phyloP scores from a whole-genome alignment of 306 rosid species.

The Heteromeles arbutifolia region DNA sequence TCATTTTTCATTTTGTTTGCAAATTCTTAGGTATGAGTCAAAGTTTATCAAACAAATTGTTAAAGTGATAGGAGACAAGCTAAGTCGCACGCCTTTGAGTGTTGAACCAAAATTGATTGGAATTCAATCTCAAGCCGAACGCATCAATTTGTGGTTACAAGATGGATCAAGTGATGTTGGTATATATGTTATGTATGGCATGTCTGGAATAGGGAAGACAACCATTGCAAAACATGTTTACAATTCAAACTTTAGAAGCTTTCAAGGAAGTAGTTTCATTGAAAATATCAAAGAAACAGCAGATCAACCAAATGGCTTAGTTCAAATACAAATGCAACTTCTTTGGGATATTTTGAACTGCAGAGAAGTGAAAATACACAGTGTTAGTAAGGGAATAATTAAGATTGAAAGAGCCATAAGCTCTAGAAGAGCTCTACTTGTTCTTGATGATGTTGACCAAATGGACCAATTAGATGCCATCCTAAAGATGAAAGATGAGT shows the following conservation, averaged over 20 bases:
- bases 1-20: too few relatives aligned
- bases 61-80: too few relatives aligned
- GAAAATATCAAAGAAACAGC: background rate
- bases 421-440: background rate
- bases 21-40: too few relatives aligned
- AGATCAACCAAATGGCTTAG: background rate
- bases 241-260: background rate
- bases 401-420: background rate
- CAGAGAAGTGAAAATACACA: too few relatives aligned
- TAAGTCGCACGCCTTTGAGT: background rate
- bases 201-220: background rate
- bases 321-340: too few relatives aligned
- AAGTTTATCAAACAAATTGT: too few relatives aligned
- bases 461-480: background rate
- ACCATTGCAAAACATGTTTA: background rate
- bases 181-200: background rate
- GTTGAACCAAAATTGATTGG: background rate
- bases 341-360: too few relatives aligned
- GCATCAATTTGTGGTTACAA: background rate
- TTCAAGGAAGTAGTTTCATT: background rate
- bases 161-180: background rate
- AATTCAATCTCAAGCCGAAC: background rate
- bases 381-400: background rate
- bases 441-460: background rate
- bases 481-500: background rate